These are phyloP conservation scores for Aspergillus sp. DNA, from an alignment of 2,329 filamentous ascomycete genomes.

Conservation along the genomic window DNA sequence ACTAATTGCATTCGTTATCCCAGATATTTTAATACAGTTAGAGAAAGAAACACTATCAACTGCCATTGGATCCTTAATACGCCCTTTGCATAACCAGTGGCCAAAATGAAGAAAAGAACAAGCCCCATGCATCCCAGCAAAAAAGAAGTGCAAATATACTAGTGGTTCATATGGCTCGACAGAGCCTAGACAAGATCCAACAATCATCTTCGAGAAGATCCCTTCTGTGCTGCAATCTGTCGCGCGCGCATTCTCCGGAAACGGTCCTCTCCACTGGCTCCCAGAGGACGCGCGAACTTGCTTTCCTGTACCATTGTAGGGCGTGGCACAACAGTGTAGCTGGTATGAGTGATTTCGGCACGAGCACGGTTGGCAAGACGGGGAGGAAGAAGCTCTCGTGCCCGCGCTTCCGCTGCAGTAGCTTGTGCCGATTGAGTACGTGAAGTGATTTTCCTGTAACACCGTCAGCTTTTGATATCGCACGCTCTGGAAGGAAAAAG, in stretches of 20 bases:
- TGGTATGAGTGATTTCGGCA: constrained; percentile 54
- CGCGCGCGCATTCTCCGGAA: constrained; percentile 47
- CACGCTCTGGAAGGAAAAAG: not conserved
- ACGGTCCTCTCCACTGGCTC: constrained; percentile 44
- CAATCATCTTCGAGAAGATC: constrained; percentile 29
- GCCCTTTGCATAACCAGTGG: too few species aligned
- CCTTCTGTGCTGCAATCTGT: constrained; percentile 38
- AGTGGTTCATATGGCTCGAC: too few species aligned
- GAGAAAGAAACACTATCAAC: too few species aligned
- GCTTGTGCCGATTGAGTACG: constrained; percentile 31
- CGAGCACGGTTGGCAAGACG: constrained; percentile 54
- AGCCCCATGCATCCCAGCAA: too few species aligned
- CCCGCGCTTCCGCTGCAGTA: constrained; percentile 46
- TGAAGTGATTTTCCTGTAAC: constrained; percentile 30
- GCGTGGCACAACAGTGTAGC: constrained; percentile 60
- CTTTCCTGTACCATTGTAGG: constrained; percentile 46
- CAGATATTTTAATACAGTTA: too few species aligned
- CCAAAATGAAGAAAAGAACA: too few species aligned
- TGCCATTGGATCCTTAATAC: too few species aligned
- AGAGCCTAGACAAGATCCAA: not conserved
- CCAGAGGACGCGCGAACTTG: constrained; percentile 42
- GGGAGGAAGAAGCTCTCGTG: constrained; percentile 49
- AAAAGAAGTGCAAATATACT: too few species aligned
- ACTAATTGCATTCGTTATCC: too few species aligned
- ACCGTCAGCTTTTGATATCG: constrained; percentile 6